These are phyloP conservation scores for Lumnitzera littorea DNA, from an alignment of 345 rosid species.

Conservation along the genomic window DNA sequence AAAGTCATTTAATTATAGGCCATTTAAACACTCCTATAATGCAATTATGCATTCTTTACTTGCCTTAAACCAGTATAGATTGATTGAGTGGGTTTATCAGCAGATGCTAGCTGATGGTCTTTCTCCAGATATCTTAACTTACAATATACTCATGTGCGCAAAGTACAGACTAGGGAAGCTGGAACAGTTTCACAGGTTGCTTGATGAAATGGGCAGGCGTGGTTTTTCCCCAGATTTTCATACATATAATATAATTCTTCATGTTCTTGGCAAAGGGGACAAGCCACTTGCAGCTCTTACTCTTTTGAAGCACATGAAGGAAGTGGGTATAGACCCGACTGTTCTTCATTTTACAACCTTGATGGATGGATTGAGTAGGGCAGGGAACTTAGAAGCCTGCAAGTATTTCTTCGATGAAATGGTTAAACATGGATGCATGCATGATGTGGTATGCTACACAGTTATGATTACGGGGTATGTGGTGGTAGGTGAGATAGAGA, in stretches of 20 bases:
- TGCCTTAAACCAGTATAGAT: slow-evolving; percentile 43
- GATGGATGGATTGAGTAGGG: slow-evolving; percentile 87
- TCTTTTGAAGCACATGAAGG: slow-evolving; percentile 76
- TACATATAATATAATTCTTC: slow-evolving; percentile 75
- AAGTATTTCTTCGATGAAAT: slow-evolving; percentile 68
- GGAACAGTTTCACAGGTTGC: slow-evolving; percentile 53
- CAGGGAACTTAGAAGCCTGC: slow-evolving; percentile 81
- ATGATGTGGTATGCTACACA: slow-evolving; percentile 82
- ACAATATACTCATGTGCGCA: slow-evolving; percentile 62
- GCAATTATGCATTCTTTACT: slow-evolving; percentile 63
- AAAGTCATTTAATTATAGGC: slow-evolving; percentile 64
- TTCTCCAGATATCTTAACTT: slow-evolving; percentile 59
- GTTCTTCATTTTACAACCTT: slow-evolving; percentile 78
- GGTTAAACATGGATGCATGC: slow-evolving; percentile 50
- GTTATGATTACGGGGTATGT: slow-evolving; percentile 76
- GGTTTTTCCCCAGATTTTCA: slow-evolving; percentile 68
- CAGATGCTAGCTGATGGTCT: slow-evolving; percentile 60
- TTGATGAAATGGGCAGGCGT: slow-evolving; percentile 64
- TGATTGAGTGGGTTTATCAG: slow-evolving; percentile 88
- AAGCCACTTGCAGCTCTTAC: slow-evolving; percentile 74
- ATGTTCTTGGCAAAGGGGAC: slow-evolving; percentile 75
- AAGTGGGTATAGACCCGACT: slow-evolving; percentile 52
- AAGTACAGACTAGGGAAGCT: slow-evolving; percentile 68
- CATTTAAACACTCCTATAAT: slow-evolving; percentile 68
- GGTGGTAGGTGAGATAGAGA: slow-evolving; percentile 58